Conservation (phyloP, 495 filamentous ascomycete genomes). For the Talaromyces ruber region DNA sequence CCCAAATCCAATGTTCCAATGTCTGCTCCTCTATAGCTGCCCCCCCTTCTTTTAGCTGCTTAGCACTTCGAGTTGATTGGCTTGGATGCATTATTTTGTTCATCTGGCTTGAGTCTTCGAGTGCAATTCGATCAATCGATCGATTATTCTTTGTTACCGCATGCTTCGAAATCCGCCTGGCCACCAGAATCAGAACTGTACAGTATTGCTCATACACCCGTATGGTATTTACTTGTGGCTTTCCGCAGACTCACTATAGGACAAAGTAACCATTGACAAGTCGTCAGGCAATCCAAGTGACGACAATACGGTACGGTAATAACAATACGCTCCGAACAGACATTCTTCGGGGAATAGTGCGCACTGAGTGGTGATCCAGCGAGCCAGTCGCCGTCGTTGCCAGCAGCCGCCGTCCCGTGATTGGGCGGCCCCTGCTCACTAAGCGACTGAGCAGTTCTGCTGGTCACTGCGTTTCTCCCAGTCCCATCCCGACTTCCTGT, state of each 20-base stretch:
- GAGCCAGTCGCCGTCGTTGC: background rate
- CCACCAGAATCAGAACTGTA: background rate
- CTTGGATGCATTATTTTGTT: background rate
- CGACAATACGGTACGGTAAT: background rate
- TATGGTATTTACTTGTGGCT: background rate
- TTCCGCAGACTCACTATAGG: no score
- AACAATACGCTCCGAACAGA: background rate
- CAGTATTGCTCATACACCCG: background rate
- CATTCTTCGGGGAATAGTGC: background rate
- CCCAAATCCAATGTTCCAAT: background rate
- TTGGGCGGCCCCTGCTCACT: constrained; percentile 5
- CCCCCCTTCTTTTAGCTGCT: background rate
- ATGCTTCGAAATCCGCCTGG: background rate
- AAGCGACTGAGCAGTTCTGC: background rate
- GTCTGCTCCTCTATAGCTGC: background rate
- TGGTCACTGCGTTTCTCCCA: background rate
- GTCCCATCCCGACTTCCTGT: background rate
- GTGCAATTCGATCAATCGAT: background rate
- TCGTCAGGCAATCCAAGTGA: background rate
- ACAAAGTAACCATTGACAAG: background rate
- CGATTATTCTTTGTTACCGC: background rate
- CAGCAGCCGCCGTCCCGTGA: background rate
- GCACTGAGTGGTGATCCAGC: background rate
- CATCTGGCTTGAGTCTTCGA: background rate
- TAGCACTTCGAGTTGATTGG: background rate